phyloP scores from a whole-genome alignment of 306 rosid genomes.

The Quercus mongolica region DNA sequence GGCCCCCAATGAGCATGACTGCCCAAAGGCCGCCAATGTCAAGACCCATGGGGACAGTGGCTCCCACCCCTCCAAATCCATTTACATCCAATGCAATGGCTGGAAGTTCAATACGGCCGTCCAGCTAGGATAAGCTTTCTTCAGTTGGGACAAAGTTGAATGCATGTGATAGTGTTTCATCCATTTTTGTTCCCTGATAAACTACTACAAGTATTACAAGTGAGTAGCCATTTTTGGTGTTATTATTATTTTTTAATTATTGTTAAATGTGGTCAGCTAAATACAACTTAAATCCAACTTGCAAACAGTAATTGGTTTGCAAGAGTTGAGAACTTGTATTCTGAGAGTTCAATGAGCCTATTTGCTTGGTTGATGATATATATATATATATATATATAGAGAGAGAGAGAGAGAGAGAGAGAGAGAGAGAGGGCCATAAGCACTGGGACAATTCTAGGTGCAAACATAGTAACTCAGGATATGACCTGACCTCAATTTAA shows the following conservation, averaged over 20 bases:
- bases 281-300: neutral
- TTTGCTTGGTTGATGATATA: neutral
- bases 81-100: constrained; percentile 44
- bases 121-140: constrained; percentile 57
- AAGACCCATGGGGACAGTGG: constrained; percentile 46
- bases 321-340: constrained; percentile 4
- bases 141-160: constrained; percentile 51
- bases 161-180: constrained; percentile 14
- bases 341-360: neutral
- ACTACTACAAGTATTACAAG: constrained; percentile 26
- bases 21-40: constrained; percentile 59
- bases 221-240: constrained; percentile 25
- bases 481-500: too few species aligned
- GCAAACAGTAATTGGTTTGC: neutral
- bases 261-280: neutral
- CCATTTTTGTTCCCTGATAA: constrained; percentile 21
- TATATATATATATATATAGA: too few species aligned
- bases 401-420: too few species aligned
- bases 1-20: constrained; percentile 53
- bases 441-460: too few species aligned
- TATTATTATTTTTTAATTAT: neutral
- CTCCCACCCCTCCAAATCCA: constrained; percentile 39
- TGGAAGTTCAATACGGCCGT: constrained; percentile 55
- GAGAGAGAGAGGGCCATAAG: too few species aligned
- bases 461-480: too few species aligned